Base-by-base conservation (phyloP, 2,329 filamentous ascomycete genomes). In the Cytospora mali region DNA sequence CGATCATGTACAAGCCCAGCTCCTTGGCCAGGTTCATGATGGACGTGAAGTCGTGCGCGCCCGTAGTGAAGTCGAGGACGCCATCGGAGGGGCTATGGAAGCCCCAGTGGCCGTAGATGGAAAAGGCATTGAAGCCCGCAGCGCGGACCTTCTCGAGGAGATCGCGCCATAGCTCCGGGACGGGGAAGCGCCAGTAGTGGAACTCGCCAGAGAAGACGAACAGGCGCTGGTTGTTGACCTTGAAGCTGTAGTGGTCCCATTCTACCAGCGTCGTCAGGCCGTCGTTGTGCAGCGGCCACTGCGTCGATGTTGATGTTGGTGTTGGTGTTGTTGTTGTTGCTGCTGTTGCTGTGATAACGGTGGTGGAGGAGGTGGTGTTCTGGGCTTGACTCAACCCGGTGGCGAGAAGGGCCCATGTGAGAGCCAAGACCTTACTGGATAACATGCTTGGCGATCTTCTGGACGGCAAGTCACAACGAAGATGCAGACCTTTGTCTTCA, bases 1-100 rank as follows among this genome's bases (percentile, higher is more conserved):
- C 78, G 29, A 86, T 80, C 46, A 84, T 77, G 66, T 84, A 85
- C 46, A 85, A 72, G 2, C 83, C 83, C 27, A 84, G 73, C 46
- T 82, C 76, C 66, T 84, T 79, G 3, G 83, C 83, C 28, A 84
- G 75, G 29, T 81, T 79, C 57, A 84, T 79, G 48, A 86, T 77
- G 10, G 75, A 73, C 5, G 78, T 80, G 62, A 85, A 81, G 67
- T 86, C 77, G 63, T 82, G 83, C 3, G 82, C 80, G 3, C 80
- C 82, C 14, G 74, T 83, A 57, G 76, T 74, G 65, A 85, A 84
- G 69, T 84, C 82, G 6, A 69, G 65, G 9, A 50, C 65, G 0
- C 74, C 75, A 0, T 74, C 72, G 0, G 71, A 67, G 3, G 75
- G 71, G 52, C 75, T 75, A 59, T 79, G 77, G 55, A 74, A 79